Conservation (phyloP, 2,329 filamentous ascomycete genomes). For the Aspergillus latus region DNA sequence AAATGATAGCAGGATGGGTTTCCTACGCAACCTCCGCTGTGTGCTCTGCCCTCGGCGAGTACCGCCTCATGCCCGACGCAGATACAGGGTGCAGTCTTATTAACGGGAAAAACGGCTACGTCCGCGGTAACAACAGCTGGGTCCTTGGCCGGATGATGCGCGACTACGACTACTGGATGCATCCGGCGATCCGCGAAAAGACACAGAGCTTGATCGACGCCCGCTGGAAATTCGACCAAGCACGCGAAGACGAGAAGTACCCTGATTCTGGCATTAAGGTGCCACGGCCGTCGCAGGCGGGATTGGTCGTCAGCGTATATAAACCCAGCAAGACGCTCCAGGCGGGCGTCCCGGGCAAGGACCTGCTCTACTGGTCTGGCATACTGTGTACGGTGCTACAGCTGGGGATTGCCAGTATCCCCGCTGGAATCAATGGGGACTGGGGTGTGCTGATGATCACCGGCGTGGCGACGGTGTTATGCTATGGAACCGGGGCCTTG, state of each 20-base stretch:
- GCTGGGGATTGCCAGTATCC: slow-evolving; percentile 38
- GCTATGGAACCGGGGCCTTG: slow-evolving; percentile 36
- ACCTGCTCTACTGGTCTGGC: slow-evolving; percentile 28
- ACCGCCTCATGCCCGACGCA: slow-evolving; percentile 34
- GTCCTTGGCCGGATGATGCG: slow-evolving; percentile 46
- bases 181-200: slow-evolving; percentile 6
- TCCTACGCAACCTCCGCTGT: slow-evolving; percentile 36
- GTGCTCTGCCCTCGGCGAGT: slow-evolving; percentile 33
- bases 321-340: slow-evolving; percentile 20
- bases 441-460: slow-evolving; percentile 47
- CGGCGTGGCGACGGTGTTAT: slow-evolving; percentile 38
- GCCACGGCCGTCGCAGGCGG: slow-evolving; percentile 22
- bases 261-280: slow-evolving; percentile 1
- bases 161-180: slow-evolving; percentile 41
- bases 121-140: slow-evolving; percentile 44
- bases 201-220: slow-evolving; percentile 16
- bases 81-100: slow-evolving; percentile 38
- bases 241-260: slow-evolving; percentile 2
- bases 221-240: slow-evolving; percentile 14
- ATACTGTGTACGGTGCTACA: slow-evolving; percentile 24
- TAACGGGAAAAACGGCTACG: slow-evolving; percentile 39
- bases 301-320: slow-evolving; percentile 30
- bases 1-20: slow-evolving; percentile 30
- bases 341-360: slow-evolving; percentile 17
- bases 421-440: slow-evolving; percentile 31